These are phyloP conservation scores for Claviceps citrina DNA, from an alignment of 2,329 filamentous ascomycete genomes.

Conservation along the genomic window DNA sequence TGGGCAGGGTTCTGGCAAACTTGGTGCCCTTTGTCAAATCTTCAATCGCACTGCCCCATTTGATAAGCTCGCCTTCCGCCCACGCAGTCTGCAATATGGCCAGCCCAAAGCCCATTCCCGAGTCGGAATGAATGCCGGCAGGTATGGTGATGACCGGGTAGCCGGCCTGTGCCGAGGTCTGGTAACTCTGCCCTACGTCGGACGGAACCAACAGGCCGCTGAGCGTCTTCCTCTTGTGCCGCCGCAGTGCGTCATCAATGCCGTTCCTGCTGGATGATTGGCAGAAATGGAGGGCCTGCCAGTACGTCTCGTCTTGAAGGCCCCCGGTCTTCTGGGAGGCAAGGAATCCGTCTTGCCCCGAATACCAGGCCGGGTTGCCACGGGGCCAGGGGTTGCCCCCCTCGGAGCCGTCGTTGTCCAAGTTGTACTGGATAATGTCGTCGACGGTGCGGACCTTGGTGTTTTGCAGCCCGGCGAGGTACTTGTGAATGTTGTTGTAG, in stretches of 20 bases:
- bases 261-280: slow-evolving; percentile 45
- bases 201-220: slow-evolving; percentile 53
- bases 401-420: slow-evolving; percentile 48
- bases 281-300: slow-evolving; percentile 48
- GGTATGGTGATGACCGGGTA: slow-evolving; percentile 61
- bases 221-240: slow-evolving; percentile 22
- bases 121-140: slow-evolving; percentile 37
- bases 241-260: slow-evolving; percentile 49
- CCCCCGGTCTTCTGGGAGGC: slow-evolving; percentile 47
- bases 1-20: slow-evolving; percentile 33
- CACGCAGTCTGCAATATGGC: slow-evolving; percentile 45
- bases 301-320: slow-evolving; percentile 48
- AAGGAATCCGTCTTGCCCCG: slow-evolving; percentile 57
- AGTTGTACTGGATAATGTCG: slow-evolving; percentile 51
- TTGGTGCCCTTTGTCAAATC: slow-evolving; percentile 30
- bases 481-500: slow-evolving; percentile 45
- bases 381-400: slow-evolving; percentile 44
- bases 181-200: slow-evolving; percentile 50
- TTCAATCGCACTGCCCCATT: slow-evolving; percentile 48
- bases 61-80: slow-evolving; percentile 41
- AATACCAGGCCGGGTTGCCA: slow-evolving; percentile 46
- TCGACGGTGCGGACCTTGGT: slow-evolving; percentile 43
- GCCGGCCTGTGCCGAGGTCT: slow-evolving; percentile 59
- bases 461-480: slow-evolving; percentile 47
- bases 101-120: slow-evolving; percentile 46